These are phyloP conservation scores for Hypericum androsaemum DNA, from an alignment of 345 rosid genomes.

Conservation along the genomic window DNA sequence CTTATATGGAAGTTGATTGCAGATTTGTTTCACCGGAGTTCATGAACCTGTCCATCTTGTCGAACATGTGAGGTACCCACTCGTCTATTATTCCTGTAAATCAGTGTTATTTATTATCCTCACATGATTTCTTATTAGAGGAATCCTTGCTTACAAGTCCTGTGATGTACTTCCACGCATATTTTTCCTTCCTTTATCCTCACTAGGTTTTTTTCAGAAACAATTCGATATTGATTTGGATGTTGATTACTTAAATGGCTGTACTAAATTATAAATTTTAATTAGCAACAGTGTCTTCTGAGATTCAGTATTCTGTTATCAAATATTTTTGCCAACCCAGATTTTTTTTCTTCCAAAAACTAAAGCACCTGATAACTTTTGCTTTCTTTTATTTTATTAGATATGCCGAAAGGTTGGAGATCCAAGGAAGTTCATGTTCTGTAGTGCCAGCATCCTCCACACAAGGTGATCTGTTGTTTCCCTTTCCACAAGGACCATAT, in stretches of 20 bases:
- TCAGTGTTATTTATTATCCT: no score
- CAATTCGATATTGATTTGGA: no score
- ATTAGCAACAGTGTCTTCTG: no score
- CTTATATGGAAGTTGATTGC: conserved; percentile 23
- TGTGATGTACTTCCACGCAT: no score
- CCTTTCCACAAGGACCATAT: conserved; percentile 10
- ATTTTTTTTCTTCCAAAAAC: not conserved
- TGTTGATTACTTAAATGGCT: no score
- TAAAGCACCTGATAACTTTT: conserved; percentile 2
- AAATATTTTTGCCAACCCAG: not conserved
- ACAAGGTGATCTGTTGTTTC: conserved; percentile 53
- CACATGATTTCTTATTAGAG: no score
- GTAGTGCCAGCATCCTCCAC: conserved; percentile 99
- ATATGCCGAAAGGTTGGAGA: conserved; percentile 84
- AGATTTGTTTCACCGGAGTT: conserved; percentile 98
- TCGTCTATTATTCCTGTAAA: not conserved
- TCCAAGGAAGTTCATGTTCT: conserved; percentile 91
- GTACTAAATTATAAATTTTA: no score
- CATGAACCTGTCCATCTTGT: conserved; percentile 94
- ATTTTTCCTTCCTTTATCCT: no score
- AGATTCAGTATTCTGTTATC: no score
- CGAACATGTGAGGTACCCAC: conserved; percentile 75
- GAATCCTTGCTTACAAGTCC: no score
- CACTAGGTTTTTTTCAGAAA: no score
- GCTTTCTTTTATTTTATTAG: conserved; percentile 25